A percentile compares a stretch with the other conserved stretches of the same genome.
phyloP scores from a whole-genome alignment of 2,329 filamentous ascomycete genomes.

The Alternaria brassicicola region DNA sequence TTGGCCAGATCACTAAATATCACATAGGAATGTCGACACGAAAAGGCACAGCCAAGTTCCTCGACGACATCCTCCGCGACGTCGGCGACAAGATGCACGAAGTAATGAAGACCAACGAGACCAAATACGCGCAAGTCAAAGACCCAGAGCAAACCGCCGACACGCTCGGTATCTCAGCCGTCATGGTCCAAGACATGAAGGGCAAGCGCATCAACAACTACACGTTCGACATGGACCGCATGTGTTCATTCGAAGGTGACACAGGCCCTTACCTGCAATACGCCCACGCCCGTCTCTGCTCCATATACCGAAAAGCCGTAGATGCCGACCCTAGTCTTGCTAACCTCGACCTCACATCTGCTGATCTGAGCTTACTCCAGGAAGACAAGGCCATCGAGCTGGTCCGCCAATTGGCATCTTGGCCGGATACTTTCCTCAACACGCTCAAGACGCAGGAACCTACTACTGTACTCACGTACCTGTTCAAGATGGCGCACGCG shows the following conservation, averaged over 20 bases:
- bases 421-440: conserved; percentile 83
- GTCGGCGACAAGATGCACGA: conserved; percentile 97
- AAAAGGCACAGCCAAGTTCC: conserved; percentile 63
- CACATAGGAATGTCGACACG: conserved; percentile 61
- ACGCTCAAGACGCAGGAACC: conserved; percentile 84
- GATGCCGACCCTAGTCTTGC: conserved; percentile 54
- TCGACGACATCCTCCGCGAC: conserved; percentile 57
- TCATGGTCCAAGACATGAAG: conserved; percentile 98
- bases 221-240: conserved; percentile 78
- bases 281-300: conserved; percentile 59
- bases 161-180: conserved; percentile 86
- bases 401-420: conserved; percentile 77
- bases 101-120: conserved; percentile 88
- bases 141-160: conserved; percentile 83
- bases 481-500: conserved; percentile 86
- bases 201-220: conserved; percentile 81
- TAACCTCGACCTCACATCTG: conserved; percentile 66
- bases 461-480: conserved; percentile 70
- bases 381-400: conserved; percentile 76
- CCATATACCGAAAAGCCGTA: conserved; percentile 59
- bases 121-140: conserved; percentile 89
- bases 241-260: conserved; percentile 85
- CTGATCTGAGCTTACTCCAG: conserved; percentile 70
- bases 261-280: conserved; percentile 87
- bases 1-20: neutral